Evolutionary conservation across 805 yeast species (phyloP).

Genomic region (Kurtzmaniella fragi): DNA sequence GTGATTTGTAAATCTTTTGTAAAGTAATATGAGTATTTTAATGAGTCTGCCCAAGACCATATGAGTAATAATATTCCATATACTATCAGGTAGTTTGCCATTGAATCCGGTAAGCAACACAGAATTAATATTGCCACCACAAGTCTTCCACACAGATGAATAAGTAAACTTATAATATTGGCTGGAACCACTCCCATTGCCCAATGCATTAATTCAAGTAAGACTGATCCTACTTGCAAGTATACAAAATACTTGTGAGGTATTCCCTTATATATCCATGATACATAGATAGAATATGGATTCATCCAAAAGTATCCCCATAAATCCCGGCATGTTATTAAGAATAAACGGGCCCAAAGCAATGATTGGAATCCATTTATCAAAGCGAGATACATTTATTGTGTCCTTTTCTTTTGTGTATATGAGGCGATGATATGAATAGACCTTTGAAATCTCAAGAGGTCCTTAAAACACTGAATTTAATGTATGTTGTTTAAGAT

Average conservation of each 20-base stretch:
- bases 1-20: slow-evolving; percentile 10
- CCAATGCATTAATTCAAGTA: slow-evolving; percentile 19
- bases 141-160: slow-evolving; percentile 27
- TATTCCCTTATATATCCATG: slow-evolving; percentile 8
- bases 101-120: slow-evolving; percentile 20
- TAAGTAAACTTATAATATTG: slow-evolving; percentile 17
- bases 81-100: slow-evolving; percentile 20
- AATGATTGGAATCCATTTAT: slow-evolving; percentile 13
- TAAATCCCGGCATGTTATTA: slow-evolving; percentile 7
- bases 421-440: not conserved
- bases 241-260: slow-evolving; percentile 26
- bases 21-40: slow-evolving; percentile 23
- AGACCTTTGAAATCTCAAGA: too few species aligned
- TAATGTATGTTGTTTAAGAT: too few species aligned
- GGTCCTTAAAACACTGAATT: too few species aligned
- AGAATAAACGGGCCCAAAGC: slow-evolving; percentile 15
- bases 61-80: slow-evolving; percentile 10
- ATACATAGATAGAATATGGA: slow-evolving; percentile 7
- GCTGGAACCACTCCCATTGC: slow-evolving; percentile 23
- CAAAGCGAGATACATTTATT: not conserved
- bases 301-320: slow-evolving; percentile 1
- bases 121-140: slow-evolving; percentile 24
- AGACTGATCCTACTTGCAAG: slow-evolving; percentile 21
- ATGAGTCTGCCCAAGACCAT: slow-evolving; percentile 26
- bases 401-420: too few species aligned